Conservation (phyloP, 805 yeast species). For the Maudiozyma turicensis region DNA sequence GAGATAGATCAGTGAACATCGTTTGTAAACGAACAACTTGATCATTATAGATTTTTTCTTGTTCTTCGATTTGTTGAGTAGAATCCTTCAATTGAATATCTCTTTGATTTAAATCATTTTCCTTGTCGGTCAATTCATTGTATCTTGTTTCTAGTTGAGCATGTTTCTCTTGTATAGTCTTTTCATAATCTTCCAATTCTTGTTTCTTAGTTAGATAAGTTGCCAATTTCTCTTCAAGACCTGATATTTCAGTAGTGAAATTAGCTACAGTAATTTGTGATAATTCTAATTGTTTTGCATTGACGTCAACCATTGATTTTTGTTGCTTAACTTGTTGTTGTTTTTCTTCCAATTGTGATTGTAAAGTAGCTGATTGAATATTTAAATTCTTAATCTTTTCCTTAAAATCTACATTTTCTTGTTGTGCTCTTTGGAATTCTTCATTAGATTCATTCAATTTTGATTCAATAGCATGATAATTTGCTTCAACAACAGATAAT, state of each 20-base stretch:
- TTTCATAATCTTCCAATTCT: slow-evolving; percentile 33
- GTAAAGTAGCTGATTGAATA: slow-evolving; percentile 53
- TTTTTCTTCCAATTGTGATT: slow-evolving; percentile 43
- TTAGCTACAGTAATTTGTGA: slow-evolving; percentile 41
- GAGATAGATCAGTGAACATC: slow-evolving; percentile 29
- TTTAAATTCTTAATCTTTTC: slow-evolving; percentile 60
- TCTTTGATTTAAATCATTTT: slow-evolving; percentile 29
- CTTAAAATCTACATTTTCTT: slow-evolving; percentile 52
- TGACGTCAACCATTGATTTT: slow-evolving; percentile 52
- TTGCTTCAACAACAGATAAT: slow-evolving; percentile 69
- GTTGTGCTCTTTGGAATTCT: slow-evolving; percentile 57
- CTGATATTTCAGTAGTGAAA: slow-evolving; percentile 34
- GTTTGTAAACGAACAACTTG: slow-evolving; percentile 30
- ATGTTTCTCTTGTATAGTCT: slow-evolving; percentile 31
- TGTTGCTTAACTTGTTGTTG: slow-evolving; percentile 51
- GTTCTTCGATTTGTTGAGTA: slow-evolving; percentile 28
- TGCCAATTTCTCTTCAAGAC: slow-evolving; percentile 23
- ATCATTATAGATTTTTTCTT: slow-evolving; percentile 30
- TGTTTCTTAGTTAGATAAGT: slow-evolving; percentile 23
- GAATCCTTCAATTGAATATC: slow-evolving; percentile 29
- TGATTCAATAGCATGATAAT: slow-evolving; percentile 56
- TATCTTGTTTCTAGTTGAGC: slow-evolving; percentile 25
- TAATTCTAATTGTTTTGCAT: slow-evolving; percentile 59
- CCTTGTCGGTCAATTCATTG: slow-evolving; percentile 28
- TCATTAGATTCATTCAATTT: slow-evolving; percentile 53